Evolutionary conservation across 345 rosid species (phyloP), one percentile per base, ranked within the genome.

Genomic region (Eucalyptus tenuipes): DNA sequence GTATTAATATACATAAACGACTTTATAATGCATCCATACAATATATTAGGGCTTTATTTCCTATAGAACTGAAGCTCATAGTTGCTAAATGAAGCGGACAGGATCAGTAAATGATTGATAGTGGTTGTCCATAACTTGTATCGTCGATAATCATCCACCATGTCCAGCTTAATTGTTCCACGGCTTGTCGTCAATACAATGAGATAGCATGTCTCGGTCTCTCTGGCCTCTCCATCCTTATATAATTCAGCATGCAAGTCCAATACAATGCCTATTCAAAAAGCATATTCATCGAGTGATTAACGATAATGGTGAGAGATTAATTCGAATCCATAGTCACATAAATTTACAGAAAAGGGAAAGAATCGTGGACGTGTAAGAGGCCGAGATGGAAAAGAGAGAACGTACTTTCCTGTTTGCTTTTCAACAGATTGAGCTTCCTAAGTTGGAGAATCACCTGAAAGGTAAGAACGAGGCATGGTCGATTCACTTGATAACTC

Each of bases 91-190:
- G 98, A 93, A 91, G 94, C 71, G 75, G 97, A 96, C 88, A 95
- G 92, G 90, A 89, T 89, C 84, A 98, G 97, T 96, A 98, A 92
- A 87, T 92, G 96, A 87, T 92, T 92, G 89, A 96, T 93, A 53
- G 99, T 90, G 7, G 93, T 87, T 24, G 97, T 95, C 99, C 99
- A 96, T 50, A 88, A 93, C 92, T 92, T 95, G 92, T 95, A 97
- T 24, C 89, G 93, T 93, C 87, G 89, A 90, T 92, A 92, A 91
- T 98, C 97, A 80, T 95, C 98, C 5, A 90, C 95, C 97, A 96
- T 94, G 95, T 98, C 99, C 45, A 98, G 91, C 89, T 98, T 98
- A 24, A 94, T 91, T 31, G 91, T 90, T 86, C 98, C 99, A 49
- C 86, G 86, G 90, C 91, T 94, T 22, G 98, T 97, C 24, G 91